Base-by-base conservation (phyloP, 1,139 yeast genomes). In the Pichia sp. region DNA sequence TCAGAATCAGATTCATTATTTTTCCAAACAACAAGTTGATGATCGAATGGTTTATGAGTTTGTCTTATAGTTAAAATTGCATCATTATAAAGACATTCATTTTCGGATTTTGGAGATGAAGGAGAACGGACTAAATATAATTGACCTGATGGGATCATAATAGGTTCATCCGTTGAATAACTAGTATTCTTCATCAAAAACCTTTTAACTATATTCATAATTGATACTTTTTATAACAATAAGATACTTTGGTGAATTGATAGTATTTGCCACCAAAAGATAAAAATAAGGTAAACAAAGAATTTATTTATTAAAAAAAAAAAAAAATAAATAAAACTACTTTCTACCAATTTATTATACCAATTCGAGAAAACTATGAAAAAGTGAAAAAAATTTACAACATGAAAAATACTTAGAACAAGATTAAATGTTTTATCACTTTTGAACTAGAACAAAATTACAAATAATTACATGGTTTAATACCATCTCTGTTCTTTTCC, bases 71-170 rank as follows among this genome's bases (percentile, higher is more conserved):
- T 69, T 20, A 90, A 80, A 43, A 78, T 79, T 1, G 96, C 92
- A 56, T 87, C 96, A 51, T 79, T 83, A 61, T 77, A 82, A 36
- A 92, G 71, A 61, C 96, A 89, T 63, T 92, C 97, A 37, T 81
- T 70, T 28, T 81, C 89, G 4, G 96, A 92, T 61, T 87, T 87
- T 12, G 96, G 96, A 7, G 95, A 84, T 16, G 72, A 73, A 8
- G 87, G 86, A 4, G 85, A 73, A 41, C 97, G 70, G 27, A 85
- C 73, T 40, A 90, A 70, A 58, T 73, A 85, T 44, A 92, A 71
- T 63, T 81, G 83, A 7, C 97, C 98, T 1, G 83, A 75, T 2
- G 96, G 87, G 41, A 92, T 73, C 58, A 76, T 73, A 12, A 81
- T 80, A 39, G 87, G 66, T 54, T 83, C 95, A 56, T 82, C 87